A percentile compares a stretch with the other conserved stretches of the same genome.
These are phyloP conservation scores for Deuterostichococcus epilithicus DNA, from an alignment of 139 green algal genomes.

Conservation along the genomic window DNA sequence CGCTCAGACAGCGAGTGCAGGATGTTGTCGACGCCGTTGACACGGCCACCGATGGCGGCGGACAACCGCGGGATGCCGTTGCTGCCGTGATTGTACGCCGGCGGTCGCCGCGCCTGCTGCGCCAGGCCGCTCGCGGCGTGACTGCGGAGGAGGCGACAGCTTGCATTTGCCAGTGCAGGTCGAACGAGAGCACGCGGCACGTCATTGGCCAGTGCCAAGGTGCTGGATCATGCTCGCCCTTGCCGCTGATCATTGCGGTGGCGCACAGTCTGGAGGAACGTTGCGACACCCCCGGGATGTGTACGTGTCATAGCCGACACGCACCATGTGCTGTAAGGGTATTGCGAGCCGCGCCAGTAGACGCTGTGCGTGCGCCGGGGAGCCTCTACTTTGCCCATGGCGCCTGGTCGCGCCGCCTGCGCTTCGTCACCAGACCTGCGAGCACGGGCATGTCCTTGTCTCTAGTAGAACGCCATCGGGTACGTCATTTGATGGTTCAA, in stretches of 20 bases:
- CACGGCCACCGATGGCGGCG: too few species aligned
- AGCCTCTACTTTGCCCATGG: background rate
- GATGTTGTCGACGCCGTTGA: background rate
- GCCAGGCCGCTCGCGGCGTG: background rate
- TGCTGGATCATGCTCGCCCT: too few species aligned
- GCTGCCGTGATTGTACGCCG: background rate
- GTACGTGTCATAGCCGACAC: too few species aligned
- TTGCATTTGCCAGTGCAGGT: too few species aligned
- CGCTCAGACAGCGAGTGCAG: background rate
- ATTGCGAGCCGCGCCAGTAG: background rate
- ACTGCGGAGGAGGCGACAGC: background rate
- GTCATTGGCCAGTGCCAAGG: too few species aligned
- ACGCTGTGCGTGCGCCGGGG: background rate
- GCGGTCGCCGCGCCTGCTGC: background rate
- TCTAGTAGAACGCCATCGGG: too few species aligned
- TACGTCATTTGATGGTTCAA: too few species aligned
- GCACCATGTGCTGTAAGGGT: background rate
- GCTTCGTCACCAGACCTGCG: background rate
- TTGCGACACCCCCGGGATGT: too few species aligned
- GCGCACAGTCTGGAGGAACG: too few species aligned
- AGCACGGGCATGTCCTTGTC: background rate
- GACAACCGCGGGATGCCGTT: background rate
- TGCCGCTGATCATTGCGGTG: too few species aligned
- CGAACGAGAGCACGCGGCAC: too few species aligned
- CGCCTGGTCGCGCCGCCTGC: too few species aligned